Conservation (phyloP, 176 grass and related monocot genomes). For the Avena insularis region DNA sequence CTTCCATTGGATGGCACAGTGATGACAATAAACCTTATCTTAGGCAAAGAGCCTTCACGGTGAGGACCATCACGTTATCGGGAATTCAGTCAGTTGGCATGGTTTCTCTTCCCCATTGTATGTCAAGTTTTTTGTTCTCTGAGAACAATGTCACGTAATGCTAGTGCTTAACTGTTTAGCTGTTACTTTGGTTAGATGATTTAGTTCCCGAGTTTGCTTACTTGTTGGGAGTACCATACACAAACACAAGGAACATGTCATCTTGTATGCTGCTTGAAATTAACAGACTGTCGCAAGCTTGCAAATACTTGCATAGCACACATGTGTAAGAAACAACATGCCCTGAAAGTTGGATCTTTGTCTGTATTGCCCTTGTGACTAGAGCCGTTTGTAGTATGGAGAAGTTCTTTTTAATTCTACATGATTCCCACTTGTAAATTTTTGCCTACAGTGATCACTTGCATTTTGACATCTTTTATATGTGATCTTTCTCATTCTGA, state of each 20-base stretch:
- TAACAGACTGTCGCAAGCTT: background rate
- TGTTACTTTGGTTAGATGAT: conserved; percentile 25
- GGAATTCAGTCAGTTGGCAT: conserved; percentile 6
- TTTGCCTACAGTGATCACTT: background rate
- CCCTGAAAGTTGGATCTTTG: background rate
- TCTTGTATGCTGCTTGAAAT: background rate
- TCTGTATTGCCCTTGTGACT: background rate
- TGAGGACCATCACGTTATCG: conserved; percentile 25
- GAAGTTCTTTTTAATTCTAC: background rate
- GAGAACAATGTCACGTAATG: background rate
- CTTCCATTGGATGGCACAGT: conserved; percentile 92
- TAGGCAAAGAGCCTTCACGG: conserved; percentile 86
- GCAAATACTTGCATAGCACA: conserved; percentile 17
- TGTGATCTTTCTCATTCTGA: conserved; percentile 18
- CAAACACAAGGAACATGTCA: background rate
- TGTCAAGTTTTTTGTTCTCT: background rate
- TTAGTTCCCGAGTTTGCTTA: background rate
- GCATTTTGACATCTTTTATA: conserved; percentile 14
- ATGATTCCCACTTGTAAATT: background rate
- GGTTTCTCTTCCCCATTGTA: background rate
- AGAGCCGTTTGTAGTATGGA: background rate
- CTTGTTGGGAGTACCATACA: background rate
- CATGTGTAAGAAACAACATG: conserved; percentile 4
- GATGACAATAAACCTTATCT: conserved; percentile 96
- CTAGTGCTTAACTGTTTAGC: background rate